Base-by-base conservation (phyloP, 2,329 filamentous ascomycete genomes). In the Clarireedia hainanense region DNA sequence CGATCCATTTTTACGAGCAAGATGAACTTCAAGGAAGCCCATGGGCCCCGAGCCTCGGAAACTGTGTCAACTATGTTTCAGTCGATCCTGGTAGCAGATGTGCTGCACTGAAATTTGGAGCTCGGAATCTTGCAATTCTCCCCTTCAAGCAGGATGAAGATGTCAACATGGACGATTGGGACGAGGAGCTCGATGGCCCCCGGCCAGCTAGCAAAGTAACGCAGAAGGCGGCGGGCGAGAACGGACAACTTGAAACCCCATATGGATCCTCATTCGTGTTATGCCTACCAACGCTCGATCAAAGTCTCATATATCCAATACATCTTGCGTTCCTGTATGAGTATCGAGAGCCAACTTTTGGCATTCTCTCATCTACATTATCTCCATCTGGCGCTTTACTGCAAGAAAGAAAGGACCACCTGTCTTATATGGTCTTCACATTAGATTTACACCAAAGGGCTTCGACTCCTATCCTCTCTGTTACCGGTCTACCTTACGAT, bases 1-100 rank as follows among this genome's bases (percentile, higher is more conserved):
- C 92, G 51, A 92, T 99, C 66, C 94, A 99, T 75, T 97, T 91
- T 77, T 99, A 97, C 73, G 94, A 99, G 71, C 89, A 94, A 70
- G 91, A 96, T 68, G 91, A 96, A 68, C 76, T 92, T 59, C 83
- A 87, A 62, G 84, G 86, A 52, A 87, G 83, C 60, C 91, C 92
- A 0, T 96, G 91, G 86, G 84, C 87, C 50, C 80, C 86, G 52
- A 81, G 86, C 55, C 74, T 95, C 66, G 83, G 82, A 68, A 82
- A 88, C 60, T 90, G 86, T 69, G 80, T 84, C 71, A 96, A 88
- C 70, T 88, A 88, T 65, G 76, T 99, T 65, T 87, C 86, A 50
- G 89, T 92, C 57, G 94, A 99, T 67, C 92, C 94, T 2, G 87
- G 86, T 64, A 96, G 89, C 73, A 82, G 92, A 74, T 99, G 95